Conservation (phyloP, 2,329 filamentous ascomycete species). For the Knufia fluminis region DNA sequence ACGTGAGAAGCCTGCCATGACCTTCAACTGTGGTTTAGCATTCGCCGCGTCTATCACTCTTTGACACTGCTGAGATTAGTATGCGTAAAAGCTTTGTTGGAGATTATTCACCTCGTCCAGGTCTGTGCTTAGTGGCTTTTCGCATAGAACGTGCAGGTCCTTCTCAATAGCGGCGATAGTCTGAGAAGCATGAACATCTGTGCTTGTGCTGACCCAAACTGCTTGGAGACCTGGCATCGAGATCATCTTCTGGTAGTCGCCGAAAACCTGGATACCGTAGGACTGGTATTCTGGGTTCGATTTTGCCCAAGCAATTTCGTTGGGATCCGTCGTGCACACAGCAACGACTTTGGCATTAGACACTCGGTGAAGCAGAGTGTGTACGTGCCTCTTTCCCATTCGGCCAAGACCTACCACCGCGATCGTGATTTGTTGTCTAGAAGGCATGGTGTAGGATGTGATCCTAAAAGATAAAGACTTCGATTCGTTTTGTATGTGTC, state of each 20-base stretch:
- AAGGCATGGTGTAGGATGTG: neutral
- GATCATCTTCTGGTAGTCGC: conserved; percentile 47
- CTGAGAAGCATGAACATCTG: conserved; percentile 47
- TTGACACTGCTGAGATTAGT: conserved; percentile 41
- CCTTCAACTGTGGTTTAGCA: conserved; percentile 50
- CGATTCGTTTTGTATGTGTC: too few species aligned
- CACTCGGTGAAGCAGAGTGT: conserved; percentile 39
- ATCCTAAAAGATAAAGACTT: too few species aligned
- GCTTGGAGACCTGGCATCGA: conserved; percentile 46
- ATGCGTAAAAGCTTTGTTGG: conserved; percentile 36
- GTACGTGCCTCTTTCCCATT: conserved; percentile 39
- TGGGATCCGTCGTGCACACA: conserved; percentile 41
- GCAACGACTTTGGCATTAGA: conserved; percentile 43
- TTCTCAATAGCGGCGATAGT: conserved; percentile 46
- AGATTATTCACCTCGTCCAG: conserved; percentile 51
- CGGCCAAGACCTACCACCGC: conserved; percentile 7
- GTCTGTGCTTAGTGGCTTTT: conserved; percentile 45
- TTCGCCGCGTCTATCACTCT: conserved; percentile 44
- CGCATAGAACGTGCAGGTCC: conserved; percentile 47
- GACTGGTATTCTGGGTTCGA: conserved; percentile 48
- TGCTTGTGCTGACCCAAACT: conserved; percentile 46
- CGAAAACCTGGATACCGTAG: conserved; percentile 46
- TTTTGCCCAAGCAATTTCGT: conserved; percentile 45
- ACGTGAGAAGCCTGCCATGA: conserved; percentile 57
- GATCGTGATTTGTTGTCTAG: conserved; percentile 2